Evolutionary conservation across 2,329 filamentous ascomycete genomes (phyloP).

Genomic region (Ascochyta koolunga): DNA sequence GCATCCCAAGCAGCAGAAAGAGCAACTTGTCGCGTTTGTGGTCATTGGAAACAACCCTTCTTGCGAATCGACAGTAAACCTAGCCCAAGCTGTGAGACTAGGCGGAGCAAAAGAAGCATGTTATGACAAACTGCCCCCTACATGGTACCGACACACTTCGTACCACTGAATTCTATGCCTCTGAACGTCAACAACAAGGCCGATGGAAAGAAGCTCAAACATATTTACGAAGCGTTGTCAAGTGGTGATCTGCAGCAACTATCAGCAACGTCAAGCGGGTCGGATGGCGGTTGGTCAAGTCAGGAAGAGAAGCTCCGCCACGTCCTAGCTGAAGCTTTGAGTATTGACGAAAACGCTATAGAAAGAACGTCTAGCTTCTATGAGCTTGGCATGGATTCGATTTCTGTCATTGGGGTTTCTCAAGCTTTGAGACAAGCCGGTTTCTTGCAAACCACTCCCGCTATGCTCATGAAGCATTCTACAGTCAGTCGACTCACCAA

Average conservation of each 20-base stretch:
- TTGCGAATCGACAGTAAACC: conserved; percentile 26
- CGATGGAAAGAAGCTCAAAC: conserved; percentile 72
- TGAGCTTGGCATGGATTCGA: conserved; percentile 86
- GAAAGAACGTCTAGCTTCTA: conserved; percentile 72
- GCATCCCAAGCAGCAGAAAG: conserved; percentile 74
- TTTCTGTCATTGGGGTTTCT: conserved; percentile 77
- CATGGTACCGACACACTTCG: conserved; percentile 88
- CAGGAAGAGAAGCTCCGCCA: conserved; percentile 58
- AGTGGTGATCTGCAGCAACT: conserved; percentile 67
- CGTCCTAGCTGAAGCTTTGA: conserved; percentile 61
- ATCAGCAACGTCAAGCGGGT: conserved; percentile 22
- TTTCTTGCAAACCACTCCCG: conserved; percentile 65
- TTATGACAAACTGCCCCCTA: conserved; percentile 75
- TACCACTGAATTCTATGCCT: conserved; percentile 74
- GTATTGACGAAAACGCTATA: conserved; percentile 54
- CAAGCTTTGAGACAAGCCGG: conserved; percentile 68
- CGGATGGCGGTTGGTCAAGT: conserved; percentile 38
- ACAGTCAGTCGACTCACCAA: conserved; percentile 51
- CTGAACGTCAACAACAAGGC: conserved; percentile 90
- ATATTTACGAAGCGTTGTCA: conserved; percentile 67
- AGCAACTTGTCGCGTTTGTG: conserved; percentile 80
- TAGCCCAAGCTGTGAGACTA: conserved; percentile 27
- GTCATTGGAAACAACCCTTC: conserved; percentile 33
- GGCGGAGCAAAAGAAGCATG: conserved; percentile 61
- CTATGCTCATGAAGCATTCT: conserved; percentile 67